Evolutionary conservation across 306 rosid genomes (phyloP), one percentile per base, ranked within the genome.

Genomic region (Boehmeria nivea): DNA sequence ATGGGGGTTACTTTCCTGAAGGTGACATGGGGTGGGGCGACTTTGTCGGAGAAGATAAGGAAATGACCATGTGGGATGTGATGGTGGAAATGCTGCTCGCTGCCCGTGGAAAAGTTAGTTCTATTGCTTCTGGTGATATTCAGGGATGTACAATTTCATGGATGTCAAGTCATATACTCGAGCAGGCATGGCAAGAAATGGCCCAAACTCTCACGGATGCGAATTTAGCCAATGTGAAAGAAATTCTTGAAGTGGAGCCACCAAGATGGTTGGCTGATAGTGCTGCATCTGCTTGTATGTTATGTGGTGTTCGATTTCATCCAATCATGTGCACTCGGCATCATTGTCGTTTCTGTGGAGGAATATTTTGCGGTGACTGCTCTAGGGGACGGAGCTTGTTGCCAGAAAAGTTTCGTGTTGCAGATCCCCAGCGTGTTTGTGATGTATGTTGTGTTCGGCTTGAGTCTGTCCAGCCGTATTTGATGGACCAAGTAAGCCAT

Each of bases 301-400:
- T 87, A 39, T 93, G 99, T 70, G 84, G 96, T 12, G 80, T 83
- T 66, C 79, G 81, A 68, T 93, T 93, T 77, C 96, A 87, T 76
- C 96, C 99, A 1, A 85, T 93, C 76, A 83, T 87, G 86, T 83
- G 96, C 56, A 78, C 89, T 26, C 66, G 99, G 64, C 99, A 93
- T 79, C 99, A 93, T 65, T 93, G 99, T 52, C 85, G 99, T 59
- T 93, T 87, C 69, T 91, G 99, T 63, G 96, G 99, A 51, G 99
- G 96, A 59, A 83, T 93, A 66, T 93, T 93, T 71, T 93, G 99
- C 54, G 84, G 99, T 21, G 95, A 75, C 15, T 91, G 99, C 67
- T 78, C 96, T 15, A 87, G 70, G 70, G 99, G 96, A 44, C 66
- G 95, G 73, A 84, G 99, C 65, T 73, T 93, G 73, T 43, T 93